phyloP scores from a whole-genome alignment of 2,329 filamentous ascomycete species.

The Xylaria multiplex region DNA sequence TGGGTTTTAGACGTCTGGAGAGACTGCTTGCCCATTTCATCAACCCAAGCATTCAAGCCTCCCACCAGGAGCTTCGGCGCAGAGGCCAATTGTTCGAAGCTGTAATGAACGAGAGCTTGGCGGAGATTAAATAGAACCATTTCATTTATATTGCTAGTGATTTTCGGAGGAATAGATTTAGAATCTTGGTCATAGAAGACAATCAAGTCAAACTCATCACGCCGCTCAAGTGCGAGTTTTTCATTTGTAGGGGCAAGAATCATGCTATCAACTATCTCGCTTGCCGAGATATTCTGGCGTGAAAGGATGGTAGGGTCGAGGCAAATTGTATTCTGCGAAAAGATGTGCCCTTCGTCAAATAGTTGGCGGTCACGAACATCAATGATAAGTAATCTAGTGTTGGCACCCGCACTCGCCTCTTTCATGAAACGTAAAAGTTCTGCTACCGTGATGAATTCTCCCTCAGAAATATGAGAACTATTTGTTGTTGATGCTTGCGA shows the following conservation, averaged over 20 bases:
- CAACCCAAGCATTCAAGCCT: conserved; percentile 86
- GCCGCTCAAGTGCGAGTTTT: conserved; percentile 74
- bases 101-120: conserved; percentile 85
- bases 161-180: conserved; percentile 57
- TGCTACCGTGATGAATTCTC: conserved; percentile 71
- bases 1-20: conserved; percentile 56
- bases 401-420: conserved; percentile 56
- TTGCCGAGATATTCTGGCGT: conserved; percentile 72
- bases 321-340: conserved; percentile 84
- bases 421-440: conserved; percentile 77
- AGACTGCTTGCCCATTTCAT: conserved; percentile 78
- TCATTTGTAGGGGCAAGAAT: conserved; percentile 79
- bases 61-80: conserved; percentile 82
- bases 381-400: conserved; percentile 79
- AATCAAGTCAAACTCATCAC: conserved; percentile 83
- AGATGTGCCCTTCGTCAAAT: conserved; percentile 90
- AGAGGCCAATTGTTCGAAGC: conserved; percentile 77
- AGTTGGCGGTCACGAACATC: conserved; percentile 83
- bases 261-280: conserved; percentile 72
- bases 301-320: conserved; percentile 82
- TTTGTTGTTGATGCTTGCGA: conserved; percentile 50
- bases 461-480: conserved; percentile 63
- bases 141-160: conserved; percentile 53
- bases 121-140: conserved; percentile 76
- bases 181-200: conserved; percentile 88